Evolutionary conservation across 345 rosid genomes (phyloP).

Genomic region (Syzygium aqueum): DNA sequence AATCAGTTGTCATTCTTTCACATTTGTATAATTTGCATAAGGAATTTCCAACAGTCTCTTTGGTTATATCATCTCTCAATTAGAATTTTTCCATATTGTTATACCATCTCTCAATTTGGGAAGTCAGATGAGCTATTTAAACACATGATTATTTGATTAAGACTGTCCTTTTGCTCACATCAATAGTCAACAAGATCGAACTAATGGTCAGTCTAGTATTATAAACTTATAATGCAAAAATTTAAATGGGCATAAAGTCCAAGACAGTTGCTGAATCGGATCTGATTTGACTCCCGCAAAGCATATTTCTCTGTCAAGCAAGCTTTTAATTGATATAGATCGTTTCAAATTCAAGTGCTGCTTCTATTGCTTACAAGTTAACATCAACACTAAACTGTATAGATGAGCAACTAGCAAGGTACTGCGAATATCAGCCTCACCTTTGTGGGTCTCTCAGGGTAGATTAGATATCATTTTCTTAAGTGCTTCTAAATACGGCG

Average conservation of each 20-base stretch:
- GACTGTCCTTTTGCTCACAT: not conserved
- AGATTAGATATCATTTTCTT: not conserved
- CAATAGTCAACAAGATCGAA: not conserved
- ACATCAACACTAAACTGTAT: not conserved
- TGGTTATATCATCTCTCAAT: not conserved
- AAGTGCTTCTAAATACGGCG: not conserved
- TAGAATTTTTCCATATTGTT: not conserved
- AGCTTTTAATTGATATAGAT: not conserved
- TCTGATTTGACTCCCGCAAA: not conserved
- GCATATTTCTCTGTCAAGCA: not conserved
- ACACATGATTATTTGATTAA: not conserved
- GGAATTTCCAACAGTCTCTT: not conserved
- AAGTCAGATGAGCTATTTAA: not conserved
- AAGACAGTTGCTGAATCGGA: not conserved
- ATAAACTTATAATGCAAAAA: not conserved
- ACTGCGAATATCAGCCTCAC: not conserved
- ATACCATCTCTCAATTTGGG: not conserved
- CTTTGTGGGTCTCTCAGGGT: not conserved
- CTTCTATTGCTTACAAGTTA: not conserved
- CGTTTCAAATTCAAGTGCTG: not conserved
- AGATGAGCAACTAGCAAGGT: not conserved
- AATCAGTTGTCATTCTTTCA: not conserved
- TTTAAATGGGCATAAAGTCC: not conserved
- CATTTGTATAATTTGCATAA: not conserved
- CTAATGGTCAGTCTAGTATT: not conserved